Percentiles rank a stretch among this genome's conserved stretches.
Evolutionary conservation across 2,329 filamentous ascomycete species (phyloP).

Genomic region (Pseudocercospora pini-densiflorae): DNA sequence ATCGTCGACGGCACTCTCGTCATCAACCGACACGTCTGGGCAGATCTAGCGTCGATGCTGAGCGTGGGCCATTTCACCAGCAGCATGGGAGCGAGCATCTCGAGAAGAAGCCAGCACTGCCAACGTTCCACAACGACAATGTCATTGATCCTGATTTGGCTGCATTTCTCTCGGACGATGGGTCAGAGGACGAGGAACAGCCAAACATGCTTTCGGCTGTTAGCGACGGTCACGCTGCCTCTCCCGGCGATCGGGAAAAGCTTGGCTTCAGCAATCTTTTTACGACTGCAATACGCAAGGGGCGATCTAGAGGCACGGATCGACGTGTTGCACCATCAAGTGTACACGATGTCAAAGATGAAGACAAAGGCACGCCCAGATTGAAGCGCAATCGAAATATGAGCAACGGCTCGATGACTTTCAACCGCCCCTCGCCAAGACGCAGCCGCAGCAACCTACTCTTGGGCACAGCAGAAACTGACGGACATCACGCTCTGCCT

Average conservation of each 20-base stretch:
- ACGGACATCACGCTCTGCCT: constrained; percentile 18
- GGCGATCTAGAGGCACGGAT: constrained; percentile 69
- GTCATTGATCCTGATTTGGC: constrained; percentile 97
- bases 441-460: constrained; percentile 60
- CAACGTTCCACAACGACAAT: constrained; percentile 97
- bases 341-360: constrained; percentile 64
- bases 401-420: constrained; percentile 78
- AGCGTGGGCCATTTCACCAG: constrained; percentile 85
- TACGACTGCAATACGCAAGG: constrained; percentile 70
- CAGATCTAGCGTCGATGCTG: constrained; percentile 68
- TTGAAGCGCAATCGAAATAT: constrained; percentile 74
- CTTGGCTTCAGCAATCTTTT: constrained; percentile 73
- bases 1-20: constrained; percentile 85
- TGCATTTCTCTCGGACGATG: constrained; percentile 92
- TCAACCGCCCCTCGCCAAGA: constrained; percentile 73
- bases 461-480: constrained; percentile 49
- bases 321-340: constrained; percentile 60
- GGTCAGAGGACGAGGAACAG: constrained; percentile 77
- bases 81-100: constrained; percentile 66
- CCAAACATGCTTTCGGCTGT: constrained; percentile 81
- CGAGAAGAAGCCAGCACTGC: constrained; percentile 67
- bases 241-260: constrained; percentile 72
- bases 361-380: constrained; percentile 50
- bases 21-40: constrained; percentile 75
- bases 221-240: constrained; percentile 54